Evolutionary conservation across 2,329 filamentous ascomycete species (phyloP).

Genomic region (Diaporthe nobilis): DNA sequence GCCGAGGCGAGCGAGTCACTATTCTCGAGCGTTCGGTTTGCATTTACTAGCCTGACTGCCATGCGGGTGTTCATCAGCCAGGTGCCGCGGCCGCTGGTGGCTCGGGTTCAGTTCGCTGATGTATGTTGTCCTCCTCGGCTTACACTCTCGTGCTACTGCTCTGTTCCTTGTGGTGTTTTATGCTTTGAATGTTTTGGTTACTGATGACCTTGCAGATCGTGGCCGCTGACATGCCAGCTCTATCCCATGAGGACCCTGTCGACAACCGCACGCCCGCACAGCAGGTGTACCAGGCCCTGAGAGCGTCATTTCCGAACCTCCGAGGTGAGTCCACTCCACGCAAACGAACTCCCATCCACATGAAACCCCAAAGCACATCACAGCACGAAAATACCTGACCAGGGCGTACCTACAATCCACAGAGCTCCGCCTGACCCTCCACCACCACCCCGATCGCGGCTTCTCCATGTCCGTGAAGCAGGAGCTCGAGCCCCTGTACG

Average conservation of each 20-base stretch:
- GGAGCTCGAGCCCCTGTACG: slow-evolving; percentile 8
- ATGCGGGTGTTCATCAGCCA: neutral
- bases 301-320: neutral
- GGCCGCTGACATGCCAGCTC: too few species aligned
- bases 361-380: too few species aligned
- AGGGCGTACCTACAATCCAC: neutral
- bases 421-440: slow-evolving; percentile 32
- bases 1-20: slow-evolving; percentile 26
- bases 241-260: accelerated
- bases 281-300: neutral
- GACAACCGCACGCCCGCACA: neutral
- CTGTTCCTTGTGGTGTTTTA: neutral
- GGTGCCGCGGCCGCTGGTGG: slow-evolving; percentile 13
- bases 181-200: neutral
- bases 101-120: slow-evolving; percentile 6
- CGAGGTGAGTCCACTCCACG: slow-evolving; percentile 1
- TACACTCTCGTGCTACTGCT: neutral
- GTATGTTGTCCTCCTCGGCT: neutral
- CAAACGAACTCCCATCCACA: neutral
- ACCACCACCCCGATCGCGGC: neutral
- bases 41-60: neutral
- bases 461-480: neutral
- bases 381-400: neutral
- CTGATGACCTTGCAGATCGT: neutral
- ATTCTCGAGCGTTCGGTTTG: slow-evolving; percentile 28